These are phyloP conservation scores for Trichoderma arundinaceum DNA, from an alignment of 2,329 filamentous ascomycete species.

Conservation along the genomic window DNA sequence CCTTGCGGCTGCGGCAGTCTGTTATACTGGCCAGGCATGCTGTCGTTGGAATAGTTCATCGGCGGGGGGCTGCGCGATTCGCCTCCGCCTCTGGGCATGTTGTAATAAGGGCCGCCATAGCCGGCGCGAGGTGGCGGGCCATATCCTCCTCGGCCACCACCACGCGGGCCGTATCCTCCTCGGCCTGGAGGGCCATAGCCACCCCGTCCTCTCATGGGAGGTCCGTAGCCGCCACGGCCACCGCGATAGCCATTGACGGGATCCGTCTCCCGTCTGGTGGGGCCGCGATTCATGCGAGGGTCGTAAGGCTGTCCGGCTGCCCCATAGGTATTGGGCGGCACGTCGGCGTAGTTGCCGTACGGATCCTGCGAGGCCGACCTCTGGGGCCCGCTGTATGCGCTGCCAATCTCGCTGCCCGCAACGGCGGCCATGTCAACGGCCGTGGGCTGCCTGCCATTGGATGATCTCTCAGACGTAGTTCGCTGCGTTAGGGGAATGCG, in stretches of 20 bases:
- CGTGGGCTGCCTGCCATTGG: slow-evolving; percentile 51
- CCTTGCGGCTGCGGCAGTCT: slow-evolving; percentile 39
- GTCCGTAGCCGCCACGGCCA: slow-evolving; percentile 51
- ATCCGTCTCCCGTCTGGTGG: slow-evolving; percentile 54
- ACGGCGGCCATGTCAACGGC: slow-evolving; percentile 47
- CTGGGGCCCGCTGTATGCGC: slow-evolving; percentile 44
- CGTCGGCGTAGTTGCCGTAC: slow-evolving; percentile 65
- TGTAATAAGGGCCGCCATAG: slow-evolving; percentile 39
- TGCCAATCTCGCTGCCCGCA: slow-evolving; percentile 1
- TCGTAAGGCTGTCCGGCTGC: slow-evolving; percentile 55
- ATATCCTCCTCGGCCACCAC: slow-evolving; percentile 42
- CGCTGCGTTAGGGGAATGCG: slow-evolving; percentile 71
- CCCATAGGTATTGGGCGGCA: slow-evolving; percentile 53
- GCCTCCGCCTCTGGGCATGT: slow-evolving; percentile 29
- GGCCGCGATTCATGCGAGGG: slow-evolving; percentile 55
- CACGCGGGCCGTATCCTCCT: slow-evolving; percentile 40
- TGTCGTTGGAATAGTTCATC: slow-evolving; percentile 33
- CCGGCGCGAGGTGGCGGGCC: slow-evolving; percentile 42
- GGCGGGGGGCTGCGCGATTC: slow-evolving; percentile 7
- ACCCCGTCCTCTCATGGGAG: slow-evolving; percentile 43
- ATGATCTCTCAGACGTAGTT: slow-evolving; percentile 64
- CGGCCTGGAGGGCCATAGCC: slow-evolving; percentile 51
- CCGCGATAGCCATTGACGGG: slow-evolving; percentile 52
- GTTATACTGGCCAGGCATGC: slow-evolving; percentile 45
- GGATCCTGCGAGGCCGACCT: slow-evolving; percentile 61